A percentile compares a stretch with the other conserved stretches of the same genome.
phyloP scores from a whole-genome alignment of 2,329 filamentous ascomycete species.

The Raffaelea ambrosiae region DNA sequence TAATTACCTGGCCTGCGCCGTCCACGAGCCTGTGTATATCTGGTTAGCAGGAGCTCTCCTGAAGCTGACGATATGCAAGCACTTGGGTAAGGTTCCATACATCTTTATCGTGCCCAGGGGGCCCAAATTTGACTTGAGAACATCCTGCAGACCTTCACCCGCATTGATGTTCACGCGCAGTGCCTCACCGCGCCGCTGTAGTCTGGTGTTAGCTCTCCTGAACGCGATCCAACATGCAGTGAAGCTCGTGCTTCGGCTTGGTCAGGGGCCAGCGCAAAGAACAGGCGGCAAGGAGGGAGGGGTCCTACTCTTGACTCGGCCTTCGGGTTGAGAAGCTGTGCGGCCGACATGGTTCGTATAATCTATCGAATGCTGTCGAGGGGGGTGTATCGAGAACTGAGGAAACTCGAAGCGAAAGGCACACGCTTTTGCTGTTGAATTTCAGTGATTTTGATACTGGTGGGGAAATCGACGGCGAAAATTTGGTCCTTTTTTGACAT shows the following conservation, averaged over 20 bases:
- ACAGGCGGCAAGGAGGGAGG: too few species aligned
- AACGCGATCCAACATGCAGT: too few species aligned
- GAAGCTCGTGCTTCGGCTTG: conserved; percentile 8
- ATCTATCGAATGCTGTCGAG: not conserved
- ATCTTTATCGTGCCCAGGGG: conserved; percentile 95
- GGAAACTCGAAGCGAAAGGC: not conserved
- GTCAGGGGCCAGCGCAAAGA: not conserved
- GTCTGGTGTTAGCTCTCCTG: conserved; percentile 21
- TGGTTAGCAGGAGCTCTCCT: not conserved
- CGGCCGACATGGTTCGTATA: conserved; percentile 70
- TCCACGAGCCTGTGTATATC: conserved; percentile 50
- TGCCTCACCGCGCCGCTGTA: conserved; percentile 89
- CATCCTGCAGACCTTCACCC: conserved; percentile 87
- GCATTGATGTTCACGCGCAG: conserved; percentile 94
- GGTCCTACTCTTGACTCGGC: conserved; percentile 84
- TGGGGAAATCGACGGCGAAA: not conserved
- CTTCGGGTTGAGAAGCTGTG: conserved; percentile 97
- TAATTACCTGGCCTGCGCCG: conserved; percentile 44
- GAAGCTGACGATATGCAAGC: conserved; percentile 16
- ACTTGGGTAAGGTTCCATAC: conserved; percentile 33
- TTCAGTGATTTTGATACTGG: not conserved
- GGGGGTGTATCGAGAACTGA: not conserved
- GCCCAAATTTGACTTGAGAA: conserved; percentile 91
- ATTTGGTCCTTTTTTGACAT: not conserved
- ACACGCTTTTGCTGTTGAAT: not conserved